Evolutionary conservation across 768 basidiomycete species (phyloP).

Genomic region (Podaxis sp.): DNA sequence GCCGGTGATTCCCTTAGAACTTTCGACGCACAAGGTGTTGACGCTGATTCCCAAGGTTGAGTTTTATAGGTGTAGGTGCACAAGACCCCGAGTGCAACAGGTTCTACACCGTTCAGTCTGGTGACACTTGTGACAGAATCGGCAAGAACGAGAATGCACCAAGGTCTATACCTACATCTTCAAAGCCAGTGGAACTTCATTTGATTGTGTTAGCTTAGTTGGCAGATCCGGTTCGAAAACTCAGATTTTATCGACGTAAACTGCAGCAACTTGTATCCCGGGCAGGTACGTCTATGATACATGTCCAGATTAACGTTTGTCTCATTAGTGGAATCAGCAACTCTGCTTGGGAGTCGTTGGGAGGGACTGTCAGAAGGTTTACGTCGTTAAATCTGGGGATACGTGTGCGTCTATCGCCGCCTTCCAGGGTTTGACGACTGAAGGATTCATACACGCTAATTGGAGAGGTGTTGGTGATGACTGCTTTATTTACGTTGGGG

Average conservation of each 20-base stretch:
- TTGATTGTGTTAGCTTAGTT: constrained; percentile 29
- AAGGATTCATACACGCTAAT: constrained; percentile 57
- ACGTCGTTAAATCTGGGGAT: constrained; percentile 46
- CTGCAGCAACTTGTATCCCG: constrained; percentile 55
- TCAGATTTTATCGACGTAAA: constrained; percentile 42
- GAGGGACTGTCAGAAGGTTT: constrained; percentile 53
- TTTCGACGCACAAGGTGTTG: neutral
- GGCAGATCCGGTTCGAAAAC: constrained; percentile 59
- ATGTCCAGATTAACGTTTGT: neutral
- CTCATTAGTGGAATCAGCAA: constrained; percentile 20
- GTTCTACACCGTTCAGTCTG: constrained; percentile 44
- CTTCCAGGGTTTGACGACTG: constrained; percentile 39
- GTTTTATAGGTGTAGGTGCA: neutral
- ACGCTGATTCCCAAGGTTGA: neutral
- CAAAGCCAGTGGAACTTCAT: neutral
- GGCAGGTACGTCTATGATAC: constrained; percentile 34
- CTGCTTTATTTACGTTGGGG: constrained; percentile 54
- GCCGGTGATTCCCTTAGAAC: neutral
- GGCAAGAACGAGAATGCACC: constrained; percentile 45
- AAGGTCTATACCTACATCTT: constrained; percentile 23
- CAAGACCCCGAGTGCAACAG: constrained; percentile 37
- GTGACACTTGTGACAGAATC: constrained; percentile 59
- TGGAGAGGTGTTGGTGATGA: constrained; percentile 54
- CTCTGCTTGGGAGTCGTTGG: constrained; percentile 56
- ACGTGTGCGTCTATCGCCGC: constrained; percentile 45